phyloP scores from a whole-genome alignment of 441 rosid genomes.

The Daphne laureola region DNA sequence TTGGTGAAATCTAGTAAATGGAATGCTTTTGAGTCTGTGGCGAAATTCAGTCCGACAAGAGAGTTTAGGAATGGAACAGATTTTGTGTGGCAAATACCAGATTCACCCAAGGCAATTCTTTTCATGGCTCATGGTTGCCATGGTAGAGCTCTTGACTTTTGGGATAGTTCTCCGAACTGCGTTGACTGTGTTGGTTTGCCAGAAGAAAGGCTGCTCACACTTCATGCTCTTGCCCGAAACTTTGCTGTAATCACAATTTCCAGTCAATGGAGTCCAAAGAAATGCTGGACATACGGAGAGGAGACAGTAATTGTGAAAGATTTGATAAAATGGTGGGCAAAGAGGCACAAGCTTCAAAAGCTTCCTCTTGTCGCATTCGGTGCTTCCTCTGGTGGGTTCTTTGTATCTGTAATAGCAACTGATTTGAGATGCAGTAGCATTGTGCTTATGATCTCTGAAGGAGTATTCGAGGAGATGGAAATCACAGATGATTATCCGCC shows the following conservation, averaged over 20 bases:
- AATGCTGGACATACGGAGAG: conserved; percentile 65
- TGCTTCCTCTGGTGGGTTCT: conserved; percentile 93
- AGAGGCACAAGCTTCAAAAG: conserved; percentile 38
- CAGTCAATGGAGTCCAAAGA: conserved; percentile 47
- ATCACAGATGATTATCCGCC: conserved; percentile 53
- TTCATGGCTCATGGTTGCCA: conserved; percentile 87
- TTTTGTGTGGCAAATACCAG: conserved; percentile 72
- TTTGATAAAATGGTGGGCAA: conserved; percentile 51
- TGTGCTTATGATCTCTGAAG: conserved; percentile 82
- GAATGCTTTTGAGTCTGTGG: conserved; percentile 24
- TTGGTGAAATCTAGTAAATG: conserved; percentile 22
- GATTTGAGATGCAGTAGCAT: conserved; percentile 56
- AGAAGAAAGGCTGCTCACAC: conserved; percentile 65
- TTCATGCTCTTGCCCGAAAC: conserved; percentile 45
- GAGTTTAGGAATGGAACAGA: conserved; percentile 65
- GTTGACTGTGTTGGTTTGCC: conserved; percentile 69
- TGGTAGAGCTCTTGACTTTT: conserved; percentile 70
- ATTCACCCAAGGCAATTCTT: conserved; percentile 76
- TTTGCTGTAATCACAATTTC: conserved; percentile 69
- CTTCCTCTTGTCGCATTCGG: conserved; percentile 88
- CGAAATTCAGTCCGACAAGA: conserved; percentile 35
- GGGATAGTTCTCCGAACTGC: conserved; percentile 72
- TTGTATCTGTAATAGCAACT: conserved; percentile 67
- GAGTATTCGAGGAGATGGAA: conserved; percentile 52
- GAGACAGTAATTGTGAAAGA: conserved; percentile 45